Conservation (phyloP, 2,329 filamentous ascomycete genomes). For the Ploettnerulaceae sp. region DNA sequence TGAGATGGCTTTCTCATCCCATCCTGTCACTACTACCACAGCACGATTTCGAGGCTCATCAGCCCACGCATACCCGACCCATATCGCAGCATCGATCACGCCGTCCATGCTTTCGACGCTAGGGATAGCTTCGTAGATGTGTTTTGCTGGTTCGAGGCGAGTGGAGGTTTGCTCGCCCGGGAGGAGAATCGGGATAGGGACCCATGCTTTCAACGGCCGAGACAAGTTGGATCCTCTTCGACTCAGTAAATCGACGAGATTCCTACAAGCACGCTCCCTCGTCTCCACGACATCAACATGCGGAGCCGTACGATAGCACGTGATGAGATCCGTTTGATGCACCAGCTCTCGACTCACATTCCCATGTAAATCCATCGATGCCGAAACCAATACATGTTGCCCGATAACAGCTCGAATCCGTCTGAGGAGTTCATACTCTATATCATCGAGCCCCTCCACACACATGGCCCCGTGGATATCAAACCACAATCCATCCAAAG, state of each 20-base stretch:
- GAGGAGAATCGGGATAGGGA: slow-evolving; percentile 47
- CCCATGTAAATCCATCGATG: slow-evolving; percentile 52
- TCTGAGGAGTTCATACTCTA: slow-evolving; percentile 43
- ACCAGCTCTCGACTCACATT: slow-evolving; percentile 47
- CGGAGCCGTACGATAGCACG: slow-evolving; percentile 44
- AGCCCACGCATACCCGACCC: slow-evolving; percentile 54
- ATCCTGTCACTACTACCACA: slow-evolving; percentile 47
- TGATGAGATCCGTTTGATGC: slow-evolving; percentile 47
- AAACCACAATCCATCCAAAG: slow-evolving; percentile 48
- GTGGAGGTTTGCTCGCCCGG: slow-evolving; percentile 53
- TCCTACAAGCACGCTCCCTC: slow-evolving; percentile 46
- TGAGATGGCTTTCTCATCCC: slow-evolving; percentile 39
- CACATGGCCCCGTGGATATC: slow-evolving; percentile 54
- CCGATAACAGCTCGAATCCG: slow-evolving; percentile 44
- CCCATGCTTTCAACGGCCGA: slow-evolving; percentile 47
- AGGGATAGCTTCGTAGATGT: slow-evolving; percentile 45
- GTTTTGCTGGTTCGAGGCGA: slow-evolving; percentile 46
- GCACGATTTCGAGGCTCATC: slow-evolving; percentile 50
- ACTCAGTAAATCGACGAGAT: slow-evolving; percentile 41
- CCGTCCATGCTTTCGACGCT: slow-evolving; percentile 38
- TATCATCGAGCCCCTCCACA: slow-evolving; percentile 45
- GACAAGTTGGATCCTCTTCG: slow-evolving; percentile 11
- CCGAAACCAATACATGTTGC: slow-evolving; percentile 43
- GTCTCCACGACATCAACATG: slow-evolving; percentile 48
- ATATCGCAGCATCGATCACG: slow-evolving; percentile 48